These are phyloP conservation scores for Cubamyces lactineus DNA, from an alignment of 768 basidiomycete genomes.

Conservation along the genomic window DNA sequence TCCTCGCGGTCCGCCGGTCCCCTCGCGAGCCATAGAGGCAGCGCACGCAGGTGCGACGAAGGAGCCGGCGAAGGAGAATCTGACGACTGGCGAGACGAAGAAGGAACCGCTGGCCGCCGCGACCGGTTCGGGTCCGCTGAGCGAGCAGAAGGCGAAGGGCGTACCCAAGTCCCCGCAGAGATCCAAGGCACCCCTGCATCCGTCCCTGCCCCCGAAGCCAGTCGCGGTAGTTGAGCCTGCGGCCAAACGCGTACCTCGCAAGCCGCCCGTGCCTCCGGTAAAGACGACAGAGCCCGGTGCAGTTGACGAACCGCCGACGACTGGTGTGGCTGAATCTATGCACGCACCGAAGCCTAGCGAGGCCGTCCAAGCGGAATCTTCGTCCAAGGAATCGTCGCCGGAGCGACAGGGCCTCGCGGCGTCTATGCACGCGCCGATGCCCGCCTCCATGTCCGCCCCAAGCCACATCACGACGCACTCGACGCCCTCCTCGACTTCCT, in stretches of 20 bases:
- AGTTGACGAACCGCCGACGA: constrained; percentile 9
- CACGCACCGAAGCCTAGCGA: constrained; percentile 15
- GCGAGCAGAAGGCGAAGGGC: constrained; percentile 19
- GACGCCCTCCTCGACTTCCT: constrained; percentile 34
- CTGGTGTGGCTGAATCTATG: constrained; percentile 8
- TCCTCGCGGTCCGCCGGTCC: not conserved
- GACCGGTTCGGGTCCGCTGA: no score
- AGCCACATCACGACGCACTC: constrained; percentile 39
- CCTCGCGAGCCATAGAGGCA: not conserved
- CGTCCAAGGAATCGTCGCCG: constrained; percentile 33
- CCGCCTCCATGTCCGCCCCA: constrained; percentile 44
- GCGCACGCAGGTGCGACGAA: no score
- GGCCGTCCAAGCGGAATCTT: constrained; percentile 21
- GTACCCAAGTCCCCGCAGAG: constrained; percentile 20
- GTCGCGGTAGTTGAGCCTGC: constrained; percentile 29
- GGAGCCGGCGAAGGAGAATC: not conserved
- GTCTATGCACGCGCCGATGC: constrained; percentile 61
- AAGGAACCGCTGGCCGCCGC: not conserved
- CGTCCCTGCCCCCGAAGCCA: constrained; percentile 54
- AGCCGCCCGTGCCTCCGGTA: constrained; percentile 1
- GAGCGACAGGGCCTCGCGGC: constrained; percentile 43
- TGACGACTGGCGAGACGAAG: not conserved
- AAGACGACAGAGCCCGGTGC: not conserved
- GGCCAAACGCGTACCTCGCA: constrained; percentile 12
- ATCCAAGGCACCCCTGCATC: constrained; percentile 40